Conservation (phyloP, 2,329 filamentous ascomycete species). For the Fusarium lyarnte region DNA sequence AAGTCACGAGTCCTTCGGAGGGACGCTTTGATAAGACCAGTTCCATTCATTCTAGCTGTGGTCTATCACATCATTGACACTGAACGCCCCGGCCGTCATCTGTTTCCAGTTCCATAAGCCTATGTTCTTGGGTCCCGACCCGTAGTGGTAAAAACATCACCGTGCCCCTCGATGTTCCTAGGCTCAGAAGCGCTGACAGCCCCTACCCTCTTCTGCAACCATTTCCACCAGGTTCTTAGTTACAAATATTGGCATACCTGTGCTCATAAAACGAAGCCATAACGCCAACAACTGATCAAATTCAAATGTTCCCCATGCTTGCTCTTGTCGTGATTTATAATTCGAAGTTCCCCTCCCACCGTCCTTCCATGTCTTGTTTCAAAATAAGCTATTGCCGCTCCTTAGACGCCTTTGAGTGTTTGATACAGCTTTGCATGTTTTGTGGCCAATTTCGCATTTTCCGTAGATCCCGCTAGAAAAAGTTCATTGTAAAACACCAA, state of each 20-base stretch:
- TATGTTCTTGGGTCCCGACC: background rate
- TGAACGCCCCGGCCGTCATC: background rate
- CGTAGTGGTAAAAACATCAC: background rate
- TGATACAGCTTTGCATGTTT: constrained; percentile 22
- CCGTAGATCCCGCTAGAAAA: constrained; percentile 12
- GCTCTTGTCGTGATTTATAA: constrained; percentile 34
- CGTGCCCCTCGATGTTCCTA: background rate
- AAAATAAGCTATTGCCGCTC: constrained; percentile 11
- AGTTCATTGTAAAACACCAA: constrained; percentile 29
- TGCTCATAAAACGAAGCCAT: constrained; percentile 32
- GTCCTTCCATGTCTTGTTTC: constrained; percentile 10
- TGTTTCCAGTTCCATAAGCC: background rate
- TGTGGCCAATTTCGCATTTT: constrained; percentile 24
- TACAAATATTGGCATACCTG: constrained; percentile 28
- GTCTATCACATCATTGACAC: constrained; percentile 8
- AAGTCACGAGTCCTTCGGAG: background rate
- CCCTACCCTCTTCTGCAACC: background rate
- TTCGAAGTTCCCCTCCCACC: constrained; percentile 10
- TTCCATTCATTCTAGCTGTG: constrained; percentile 35
- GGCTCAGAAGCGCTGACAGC: background rate
- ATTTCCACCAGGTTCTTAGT: background rate
- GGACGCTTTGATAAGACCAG: constrained; percentile 6
- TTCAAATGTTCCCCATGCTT: constrained; percentile 32
- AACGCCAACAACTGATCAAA: constrained; percentile 27
- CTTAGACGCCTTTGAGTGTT: constrained; percentile 25